phyloP scores from a whole-genome alignment of 495 filamentous ascomycete genomes.

The Aeminium ludgeri region DNA sequence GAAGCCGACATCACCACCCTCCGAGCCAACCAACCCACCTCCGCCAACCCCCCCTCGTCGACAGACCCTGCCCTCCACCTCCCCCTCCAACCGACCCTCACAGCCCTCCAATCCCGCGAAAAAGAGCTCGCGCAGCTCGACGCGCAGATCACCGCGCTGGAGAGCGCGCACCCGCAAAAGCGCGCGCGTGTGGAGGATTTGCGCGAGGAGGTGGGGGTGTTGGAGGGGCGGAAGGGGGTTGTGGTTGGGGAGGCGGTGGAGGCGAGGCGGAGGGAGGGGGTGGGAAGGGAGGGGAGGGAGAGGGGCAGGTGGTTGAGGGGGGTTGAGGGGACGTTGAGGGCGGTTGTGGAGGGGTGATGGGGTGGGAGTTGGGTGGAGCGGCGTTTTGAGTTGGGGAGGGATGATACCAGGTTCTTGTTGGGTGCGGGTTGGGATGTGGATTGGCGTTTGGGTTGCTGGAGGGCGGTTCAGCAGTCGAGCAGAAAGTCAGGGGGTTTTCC shows the following conservation, averaged over 20 bases:
- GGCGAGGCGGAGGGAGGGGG: conserved; percentile 47
- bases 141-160: conserved; percentile 47
- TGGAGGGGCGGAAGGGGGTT: conserved; percentile 55
- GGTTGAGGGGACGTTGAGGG: conserved; percentile 48
- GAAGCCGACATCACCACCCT: conserved; percentile 42
- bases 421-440: too few relatives aligned
- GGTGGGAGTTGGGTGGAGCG: too few relatives aligned
- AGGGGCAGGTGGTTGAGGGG: conserved; percentile 68
- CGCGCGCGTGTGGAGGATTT: conserved; percentile 54
- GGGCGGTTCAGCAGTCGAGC: too few relatives aligned
- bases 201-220: conserved; percentile 48
- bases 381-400: too few relatives aligned
- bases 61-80: conserved; percentile 28
- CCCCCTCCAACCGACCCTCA: conserved; percentile 41
- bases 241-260: conserved; percentile 57
- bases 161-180: conserved; percentile 50
- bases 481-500: too few relatives aligned
- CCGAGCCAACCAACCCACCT: conserved; percentile 21
- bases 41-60: conserved; percentile 25
- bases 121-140: conserved; percentile 47
- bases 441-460: too few relatives aligned
- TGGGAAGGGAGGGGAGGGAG: conserved; percentile 67
- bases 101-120: conserved; percentile 41
- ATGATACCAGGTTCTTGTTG: too few relatives aligned
- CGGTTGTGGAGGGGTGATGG: conserved; percentile 39